Conservation (phyloP, 1,139 yeast genomes). For the Pichia sp. region DNA sequence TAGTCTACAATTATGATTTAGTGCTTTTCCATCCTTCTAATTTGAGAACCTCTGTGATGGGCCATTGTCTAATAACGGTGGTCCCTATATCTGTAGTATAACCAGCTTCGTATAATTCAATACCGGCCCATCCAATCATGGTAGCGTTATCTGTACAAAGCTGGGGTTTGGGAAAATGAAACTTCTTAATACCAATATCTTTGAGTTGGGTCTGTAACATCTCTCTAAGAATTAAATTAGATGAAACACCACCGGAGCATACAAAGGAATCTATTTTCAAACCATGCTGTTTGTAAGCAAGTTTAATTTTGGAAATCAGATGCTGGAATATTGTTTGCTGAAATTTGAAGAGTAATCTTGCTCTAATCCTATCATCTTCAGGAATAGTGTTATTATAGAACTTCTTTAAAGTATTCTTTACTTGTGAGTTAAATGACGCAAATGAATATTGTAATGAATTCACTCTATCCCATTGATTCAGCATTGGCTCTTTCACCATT, state of each 20-base stretch:
- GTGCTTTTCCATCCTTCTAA: constrained; percentile 43
- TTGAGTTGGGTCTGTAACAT: constrained; percentile 37
- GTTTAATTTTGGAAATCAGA: constrained; percentile 53
- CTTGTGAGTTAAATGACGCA: constrained; percentile 63
- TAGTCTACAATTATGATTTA: neutral
- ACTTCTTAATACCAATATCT: constrained; percentile 23
- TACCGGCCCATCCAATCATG: constrained; percentile 97
- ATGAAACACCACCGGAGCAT: constrained; percentile 92
- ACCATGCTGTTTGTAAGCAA: constrained; percentile 40
- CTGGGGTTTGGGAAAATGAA: constrained; percentile 61
- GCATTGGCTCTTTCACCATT: constrained; percentile 45
- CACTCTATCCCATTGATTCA: constrained; percentile 39
- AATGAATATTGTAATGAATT: constrained; percentile 58
- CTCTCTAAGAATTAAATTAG: constrained; percentile 53
- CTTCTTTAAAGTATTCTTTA: constrained; percentile 32
- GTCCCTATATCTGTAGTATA: constrained; percentile 44
- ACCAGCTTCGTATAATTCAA: constrained; percentile 63
- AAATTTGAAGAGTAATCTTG: constrained; percentile 49
- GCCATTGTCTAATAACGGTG: constrained; percentile 70
- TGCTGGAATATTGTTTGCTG: constrained; percentile 70
- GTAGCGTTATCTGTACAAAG: constrained; percentile 93
- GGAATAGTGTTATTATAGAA: constrained; percentile 20
- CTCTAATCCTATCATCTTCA: constrained; percentile 23
- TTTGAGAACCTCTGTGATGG: constrained; percentile 42
- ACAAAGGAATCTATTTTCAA: constrained; percentile 44